Conservation (phyloP, 225 moss, liverwort and hornwort genomes). For the Pseudoscleropodium purum region DNA sequence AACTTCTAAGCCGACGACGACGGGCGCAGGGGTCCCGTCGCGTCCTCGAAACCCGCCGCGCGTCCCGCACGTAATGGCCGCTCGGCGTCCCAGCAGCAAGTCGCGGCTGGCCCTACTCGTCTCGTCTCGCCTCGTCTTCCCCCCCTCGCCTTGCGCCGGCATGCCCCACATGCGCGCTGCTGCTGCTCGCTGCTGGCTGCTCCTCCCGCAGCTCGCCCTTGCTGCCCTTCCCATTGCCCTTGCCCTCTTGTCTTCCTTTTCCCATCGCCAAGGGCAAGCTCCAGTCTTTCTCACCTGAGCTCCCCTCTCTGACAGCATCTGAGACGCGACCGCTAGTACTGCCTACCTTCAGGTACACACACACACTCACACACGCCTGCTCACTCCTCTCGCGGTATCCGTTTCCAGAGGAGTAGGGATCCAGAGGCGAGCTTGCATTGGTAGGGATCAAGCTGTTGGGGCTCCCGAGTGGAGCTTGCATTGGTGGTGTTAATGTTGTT, state of each 20-base stretch:
- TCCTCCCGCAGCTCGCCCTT: neutral
- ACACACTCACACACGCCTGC: neutral
- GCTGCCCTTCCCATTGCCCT: neutral
- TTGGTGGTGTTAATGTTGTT: neutral
- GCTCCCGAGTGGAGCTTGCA: neutral
- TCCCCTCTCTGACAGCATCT: slow-evolving; percentile 4
- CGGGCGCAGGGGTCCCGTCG: neutral
- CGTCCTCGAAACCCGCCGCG: slow-evolving; percentile 16
- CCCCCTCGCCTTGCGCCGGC: slow-evolving; percentile 8
- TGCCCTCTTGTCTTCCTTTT: neutral
- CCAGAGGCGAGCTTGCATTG: neutral
- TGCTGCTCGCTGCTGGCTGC: neutral
- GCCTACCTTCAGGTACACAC: slow-evolving; percentile 11
- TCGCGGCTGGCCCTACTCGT: slow-evolving; percentile 9
- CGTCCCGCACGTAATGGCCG: slow-evolving; percentile 34
- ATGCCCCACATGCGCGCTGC: slow-evolving; percentile 12
- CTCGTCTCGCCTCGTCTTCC: neutral
- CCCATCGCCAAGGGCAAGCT: neutral
- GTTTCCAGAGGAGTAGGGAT: neutral
- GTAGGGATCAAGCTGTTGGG: neutral
- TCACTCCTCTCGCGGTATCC: neutral
- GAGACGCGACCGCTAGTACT: neutral
- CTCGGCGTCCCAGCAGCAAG: slow-evolving; percentile 18
- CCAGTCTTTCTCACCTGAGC: neutral
- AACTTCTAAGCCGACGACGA: neutral